Evolutionary conservation across 2,329 filamentous ascomycete genomes (phyloP).

Genomic region (Alternaria atra): DNA sequence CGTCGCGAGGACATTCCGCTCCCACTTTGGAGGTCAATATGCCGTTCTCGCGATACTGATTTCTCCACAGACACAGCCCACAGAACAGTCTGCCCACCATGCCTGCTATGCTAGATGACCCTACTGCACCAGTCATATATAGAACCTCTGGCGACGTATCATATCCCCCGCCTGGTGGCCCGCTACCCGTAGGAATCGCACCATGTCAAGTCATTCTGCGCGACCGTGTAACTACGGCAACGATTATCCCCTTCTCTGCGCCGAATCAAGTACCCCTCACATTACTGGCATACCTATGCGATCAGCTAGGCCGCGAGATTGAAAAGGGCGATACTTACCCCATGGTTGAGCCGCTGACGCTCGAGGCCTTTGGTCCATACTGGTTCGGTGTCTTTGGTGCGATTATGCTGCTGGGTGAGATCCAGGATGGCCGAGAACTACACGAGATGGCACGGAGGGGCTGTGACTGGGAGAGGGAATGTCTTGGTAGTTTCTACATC

Average conservation of each 20-base stretch:
- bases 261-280: constrained; percentile 77
- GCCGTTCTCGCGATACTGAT: constrained; percentile 14
- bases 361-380: constrained; percentile 80
- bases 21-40: constrained; percentile 7
- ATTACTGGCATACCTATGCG: constrained; percentile 78
- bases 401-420: constrained; percentile 83
- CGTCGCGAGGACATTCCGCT: constrained; percentile 2
- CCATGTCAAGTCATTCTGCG: constrained; percentile 82
- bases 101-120: constrained; percentile 83
- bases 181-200: constrained; percentile 73
- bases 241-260: constrained; percentile 83
- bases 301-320: constrained; percentile 89
- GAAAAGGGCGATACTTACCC: constrained; percentile 92
- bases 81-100: constrained; percentile 57
- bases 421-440: constrained; percentile 63
- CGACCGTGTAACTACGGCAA: constrained; percentile 84
- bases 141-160: constrained; percentile 72
- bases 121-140: constrained; percentile 73
- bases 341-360: constrained; percentile 78
- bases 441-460: constrained; percentile 56
- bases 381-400: constrained; percentile 93
- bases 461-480: constrained; percentile 79
- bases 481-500: constrained; percentile 91
- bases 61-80: background rate
- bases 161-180: constrained; percentile 69